Evolutionary conservation across 2,329 filamentous ascomycete genomes (phyloP), one percentile per base, ranked within the genome.

Genomic region (Dactylonectria estremocensis): DNA sequence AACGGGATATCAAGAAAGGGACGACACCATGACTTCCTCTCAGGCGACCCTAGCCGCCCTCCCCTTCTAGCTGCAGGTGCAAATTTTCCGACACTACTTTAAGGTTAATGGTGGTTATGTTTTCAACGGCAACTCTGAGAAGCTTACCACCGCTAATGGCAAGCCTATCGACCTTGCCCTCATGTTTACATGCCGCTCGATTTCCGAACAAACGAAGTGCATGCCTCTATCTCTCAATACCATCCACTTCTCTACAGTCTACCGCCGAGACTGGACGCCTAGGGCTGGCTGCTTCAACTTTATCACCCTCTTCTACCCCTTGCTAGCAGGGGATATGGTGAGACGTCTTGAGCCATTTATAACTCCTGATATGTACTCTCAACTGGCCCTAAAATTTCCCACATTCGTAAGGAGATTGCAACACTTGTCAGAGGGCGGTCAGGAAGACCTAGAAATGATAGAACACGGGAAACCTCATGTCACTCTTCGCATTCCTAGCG

Each of bases 191-290:
- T 67, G 67, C 22, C 20, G 58, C 3, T 20, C 31, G 0, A 53
- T 69, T 1, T 64, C 54, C 18, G 0, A 35, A 0, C 59, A 67
- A 14, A 18, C 56, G 1, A 37, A 52, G 2, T 35, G 45, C 20
- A n/a, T 69, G 3, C 53, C 67, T 9, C 50, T 69, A 0, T 13
- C 31, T 1, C 4, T 48, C 43, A 69, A 69, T n/a, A 64, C 64
- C 1, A n/a, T 69, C 33, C 35, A 31, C 10, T 69, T 69, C 11
- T 67, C 64, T 4, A 64, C 58, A 22, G 37, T 50, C 1, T 59
- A 64, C 3, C 55, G 46, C 10, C 18, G n/a, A 5, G 60, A 58
- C 3, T 59, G 33, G 35, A 14, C 31, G 16, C 5, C 22, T 1
- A 40, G 33, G 43, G 53, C 61, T 20, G 35, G 53, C 1, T 54